Evolutionary conservation across 2,329 filamentous ascomycete genomes (phyloP).

Genomic region (Sordariomycetes sp.): DNA sequence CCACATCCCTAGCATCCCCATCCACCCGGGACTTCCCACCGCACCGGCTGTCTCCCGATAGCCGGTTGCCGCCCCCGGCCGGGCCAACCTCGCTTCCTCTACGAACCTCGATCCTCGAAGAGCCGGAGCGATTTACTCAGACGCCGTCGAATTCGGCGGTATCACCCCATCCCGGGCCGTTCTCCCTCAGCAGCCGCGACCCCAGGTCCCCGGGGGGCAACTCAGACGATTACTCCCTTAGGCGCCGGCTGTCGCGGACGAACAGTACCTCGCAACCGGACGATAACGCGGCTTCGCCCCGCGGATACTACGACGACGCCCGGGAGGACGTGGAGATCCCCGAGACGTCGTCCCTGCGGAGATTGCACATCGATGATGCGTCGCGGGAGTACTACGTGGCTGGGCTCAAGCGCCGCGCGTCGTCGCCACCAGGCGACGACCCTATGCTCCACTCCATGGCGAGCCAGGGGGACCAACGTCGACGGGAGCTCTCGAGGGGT

Average conservation of each 20-base stretch:
- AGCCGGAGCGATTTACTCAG: conserved; percentile 28
- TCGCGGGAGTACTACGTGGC: conserved; percentile 22
- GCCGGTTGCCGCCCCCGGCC: conserved; percentile 29
- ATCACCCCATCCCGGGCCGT: conserved; percentile 30
- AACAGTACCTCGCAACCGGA: conserved; percentile 25
- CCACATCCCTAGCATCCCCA: conserved; percentile 11
- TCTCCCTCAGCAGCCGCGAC: conserved; percentile 18
- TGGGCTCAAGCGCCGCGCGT: conserved; percentile 41
- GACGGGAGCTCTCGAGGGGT: conserved; percentile 31
- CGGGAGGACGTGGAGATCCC: conserved; percentile 35
- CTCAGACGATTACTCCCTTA: conserved; percentile 34
- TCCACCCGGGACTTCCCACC: conserved; percentile 24
- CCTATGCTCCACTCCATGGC: conserved; percentile 21
- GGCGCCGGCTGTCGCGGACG: conserved; percentile 27
- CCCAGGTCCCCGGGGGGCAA: conserved; percentile 29
- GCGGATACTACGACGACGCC: conserved; percentile 26
- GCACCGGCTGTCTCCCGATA: conserved; percentile 21
- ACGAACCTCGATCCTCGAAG: conserved; percentile 23
- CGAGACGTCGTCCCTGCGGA: conserved; percentile 35
- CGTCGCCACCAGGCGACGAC: conserved; percentile 38
- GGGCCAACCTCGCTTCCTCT: conserved; percentile 29
- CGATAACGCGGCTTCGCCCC: conserved; percentile 32
- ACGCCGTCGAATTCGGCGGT: conserved; percentile 32
- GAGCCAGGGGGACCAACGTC: conserved; percentile 27
- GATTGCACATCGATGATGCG: conserved; percentile 33